Base-by-base conservation (phyloP, 169 alveolate genomes). In the Plasmodium vinckei region DNA sequence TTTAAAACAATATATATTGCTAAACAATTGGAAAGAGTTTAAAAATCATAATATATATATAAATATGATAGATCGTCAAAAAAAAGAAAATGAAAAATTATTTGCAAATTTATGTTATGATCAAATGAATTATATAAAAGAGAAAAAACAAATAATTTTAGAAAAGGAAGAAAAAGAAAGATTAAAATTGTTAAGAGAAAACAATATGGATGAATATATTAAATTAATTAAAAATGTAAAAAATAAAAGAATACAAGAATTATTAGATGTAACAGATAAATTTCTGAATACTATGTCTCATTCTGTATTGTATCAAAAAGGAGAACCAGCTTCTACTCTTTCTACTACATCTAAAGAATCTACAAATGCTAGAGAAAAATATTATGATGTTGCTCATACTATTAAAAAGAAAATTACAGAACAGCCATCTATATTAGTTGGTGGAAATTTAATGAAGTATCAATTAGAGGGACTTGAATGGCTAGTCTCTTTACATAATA, bases 401-500 rank as follows among this genome's bases (percentile, higher is more conserved):
- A 91, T 96, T 57, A 75, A 95, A 71, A 99, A 97, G 93, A 97
- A 96, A 39, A 94, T 97, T 13, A 92, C 92, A 27, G 3, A 33
- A 33, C 97, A 97, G 61, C 99, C 99, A 25, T 71, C 88, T 2
- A 77, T 87, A 53, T 19, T 82, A 4, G 42, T 47, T 12, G 94
- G 93, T 13, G 90, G 87, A 17, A 90, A 65, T 33, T 92, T 98
- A 21, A 96, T 97, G 91, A 90, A 96, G 33, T 97, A 98, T 92
- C 98, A 98, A 90, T 68, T 97, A 75, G 92, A 93, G 42, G 99
- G 99, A 21, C 92, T 97, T 5, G 95, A 96, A 77, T 98, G 99
- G 99, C 77, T 98, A 67, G 97, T 97, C 9, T 96, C 98, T n/a
- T 93, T 98, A 61, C 97, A 98, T 91, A 98, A 97, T 51, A 97